Percentiles rank a stretch among this genome's conserved stretches.
Conservation (phyloP, 441 rosid genomes). For the Brassica balearica region DNA sequence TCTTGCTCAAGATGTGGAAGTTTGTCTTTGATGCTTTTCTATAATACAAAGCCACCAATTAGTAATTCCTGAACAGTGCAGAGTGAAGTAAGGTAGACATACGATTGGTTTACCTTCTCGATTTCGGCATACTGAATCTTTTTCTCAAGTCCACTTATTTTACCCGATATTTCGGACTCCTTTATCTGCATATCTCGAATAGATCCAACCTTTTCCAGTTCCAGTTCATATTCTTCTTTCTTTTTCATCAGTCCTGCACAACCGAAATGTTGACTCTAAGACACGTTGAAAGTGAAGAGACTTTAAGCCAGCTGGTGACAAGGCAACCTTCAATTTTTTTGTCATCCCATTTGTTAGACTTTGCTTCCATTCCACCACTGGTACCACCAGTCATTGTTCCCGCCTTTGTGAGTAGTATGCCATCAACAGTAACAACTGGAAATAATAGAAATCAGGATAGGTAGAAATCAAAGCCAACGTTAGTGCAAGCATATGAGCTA, state of each 20-base stretch:
- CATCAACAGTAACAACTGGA: constrained; percentile 97
- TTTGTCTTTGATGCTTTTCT: constrained; percentile 93
- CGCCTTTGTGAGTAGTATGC: constrained; percentile 89
- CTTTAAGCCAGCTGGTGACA: constrained; percentile 36
- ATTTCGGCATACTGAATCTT: constrained; percentile 98
- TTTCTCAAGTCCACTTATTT: constrained; percentile 96
- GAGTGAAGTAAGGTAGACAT: neutral
- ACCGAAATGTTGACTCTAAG: constrained; percentile 30
- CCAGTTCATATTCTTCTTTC: constrained; percentile 79
- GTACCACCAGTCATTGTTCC: constrained; percentile 99
- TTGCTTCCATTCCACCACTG: constrained; percentile 99
- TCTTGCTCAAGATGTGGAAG: constrained; percentile 81
- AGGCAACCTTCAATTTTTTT: constrained; percentile 88
- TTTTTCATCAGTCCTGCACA: constrained; percentile 73
- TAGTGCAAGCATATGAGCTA: constrained; percentile 22
- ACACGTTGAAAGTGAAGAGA: constrained; percentile 32
- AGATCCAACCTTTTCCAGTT: constrained; percentile 90
- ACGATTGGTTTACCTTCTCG: constrained; percentile 70
- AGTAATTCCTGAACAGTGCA: constrained; percentile 20
- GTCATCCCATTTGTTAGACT: constrained; percentile 99
- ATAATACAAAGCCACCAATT: constrained; percentile 44
- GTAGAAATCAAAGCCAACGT: constrained; percentile 22
- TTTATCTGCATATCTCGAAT: constrained; percentile 95
- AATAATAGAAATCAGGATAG: constrained; percentile 36
- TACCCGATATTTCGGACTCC: constrained; percentile 95